Conservation (phyloP, 495 filamentous ascomycete genomes). For the Podospora tetraspora region DNA sequence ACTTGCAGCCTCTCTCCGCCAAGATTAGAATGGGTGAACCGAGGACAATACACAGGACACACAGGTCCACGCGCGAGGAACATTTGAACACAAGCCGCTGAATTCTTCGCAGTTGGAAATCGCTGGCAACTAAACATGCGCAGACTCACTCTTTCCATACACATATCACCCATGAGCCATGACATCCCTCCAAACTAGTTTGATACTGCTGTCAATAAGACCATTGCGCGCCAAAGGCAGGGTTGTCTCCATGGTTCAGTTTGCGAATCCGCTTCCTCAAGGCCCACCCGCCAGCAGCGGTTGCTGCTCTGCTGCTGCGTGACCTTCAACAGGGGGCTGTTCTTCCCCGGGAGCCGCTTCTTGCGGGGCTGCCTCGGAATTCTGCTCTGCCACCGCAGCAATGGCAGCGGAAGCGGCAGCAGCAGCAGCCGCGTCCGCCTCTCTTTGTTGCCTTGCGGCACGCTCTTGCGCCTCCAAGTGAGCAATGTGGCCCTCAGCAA, state of each 20-base stretch:
- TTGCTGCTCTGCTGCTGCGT: neutral
- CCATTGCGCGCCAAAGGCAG: neutral
- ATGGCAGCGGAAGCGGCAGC: slow-evolving; percentile 21
- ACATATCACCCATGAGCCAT: neutral
- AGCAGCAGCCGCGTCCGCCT: slow-evolving; percentile 43
- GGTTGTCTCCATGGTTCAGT: neutral
- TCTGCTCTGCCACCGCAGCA: slow-evolving; percentile 5
- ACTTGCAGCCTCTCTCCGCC: too few species aligned
- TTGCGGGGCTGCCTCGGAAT: neutral
- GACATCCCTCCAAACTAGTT: too few species aligned
- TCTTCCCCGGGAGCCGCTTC: neutral
- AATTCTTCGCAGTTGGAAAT: neutral
- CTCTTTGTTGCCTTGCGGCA: slow-evolving; percentile 41
- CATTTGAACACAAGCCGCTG: neutral
- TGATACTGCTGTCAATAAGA: neutral
- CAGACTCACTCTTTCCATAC: neutral
- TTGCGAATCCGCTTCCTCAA: neutral
- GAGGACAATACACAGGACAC: too few species aligned
- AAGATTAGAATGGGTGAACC: too few species aligned
- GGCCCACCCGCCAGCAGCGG: neutral
- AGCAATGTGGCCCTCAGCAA: slow-evolving; percentile 77
- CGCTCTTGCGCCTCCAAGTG: slow-evolving; percentile 60
- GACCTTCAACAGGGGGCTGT: neutral
- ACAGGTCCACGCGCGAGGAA: neutral
- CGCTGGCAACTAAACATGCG: neutral